A percentile compares a stretch with the other conserved stretches of the same genome.
phyloP scores from a whole-genome alignment of 23 red algal species.

The Agarophyton chilense region DNA sequence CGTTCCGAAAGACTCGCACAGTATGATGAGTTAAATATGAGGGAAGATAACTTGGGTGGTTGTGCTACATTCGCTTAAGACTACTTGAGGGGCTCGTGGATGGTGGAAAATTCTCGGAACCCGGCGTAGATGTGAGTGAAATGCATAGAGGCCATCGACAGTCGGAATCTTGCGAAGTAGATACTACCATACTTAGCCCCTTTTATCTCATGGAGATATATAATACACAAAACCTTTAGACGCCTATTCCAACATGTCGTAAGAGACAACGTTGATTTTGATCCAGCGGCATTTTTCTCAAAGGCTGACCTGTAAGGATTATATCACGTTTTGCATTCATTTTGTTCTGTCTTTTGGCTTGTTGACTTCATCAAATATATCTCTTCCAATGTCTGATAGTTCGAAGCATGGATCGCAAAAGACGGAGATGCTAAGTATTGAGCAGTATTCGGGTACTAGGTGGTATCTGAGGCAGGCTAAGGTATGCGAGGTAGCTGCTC shows the following conservation, averaged over 20 bases:
- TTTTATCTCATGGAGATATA: too few relatives aligned
- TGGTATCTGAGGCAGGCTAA: too few relatives aligned
- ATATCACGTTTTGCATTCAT: not conserved
- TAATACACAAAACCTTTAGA: too few relatives aligned
- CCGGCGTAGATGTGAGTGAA: not conserved
- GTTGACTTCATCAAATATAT: constrained; percentile 19
- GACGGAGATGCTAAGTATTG: too few relatives aligned
- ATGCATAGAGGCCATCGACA: not conserved
- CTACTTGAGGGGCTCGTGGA: constrained; percentile 92
- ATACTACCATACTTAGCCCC: not conserved
- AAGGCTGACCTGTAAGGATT: too few relatives aligned
- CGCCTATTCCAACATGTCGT: too few relatives aligned
- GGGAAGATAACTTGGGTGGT: constrained; percentile 87
- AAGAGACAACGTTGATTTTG: too few relatives aligned
- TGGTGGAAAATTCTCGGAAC: constrained; percentile 46
- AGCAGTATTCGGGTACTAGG: too few relatives aligned
- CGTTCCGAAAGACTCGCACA: constrained; percentile 94
- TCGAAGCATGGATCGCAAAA: constrained; percentile 57
- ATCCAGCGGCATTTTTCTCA: too few relatives aligned
- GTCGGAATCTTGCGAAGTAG: not conserved
- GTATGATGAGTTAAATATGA: constrained; percentile 91
- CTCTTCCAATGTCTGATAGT: constrained; percentile 33
- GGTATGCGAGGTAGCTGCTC: too few relatives aligned
- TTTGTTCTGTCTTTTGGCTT: not conserved
- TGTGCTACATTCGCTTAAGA: constrained; percentile 77